Conservation (phyloP, 2,329 filamentous ascomycete genomes). For the Aschersonia sp. region DNA sequence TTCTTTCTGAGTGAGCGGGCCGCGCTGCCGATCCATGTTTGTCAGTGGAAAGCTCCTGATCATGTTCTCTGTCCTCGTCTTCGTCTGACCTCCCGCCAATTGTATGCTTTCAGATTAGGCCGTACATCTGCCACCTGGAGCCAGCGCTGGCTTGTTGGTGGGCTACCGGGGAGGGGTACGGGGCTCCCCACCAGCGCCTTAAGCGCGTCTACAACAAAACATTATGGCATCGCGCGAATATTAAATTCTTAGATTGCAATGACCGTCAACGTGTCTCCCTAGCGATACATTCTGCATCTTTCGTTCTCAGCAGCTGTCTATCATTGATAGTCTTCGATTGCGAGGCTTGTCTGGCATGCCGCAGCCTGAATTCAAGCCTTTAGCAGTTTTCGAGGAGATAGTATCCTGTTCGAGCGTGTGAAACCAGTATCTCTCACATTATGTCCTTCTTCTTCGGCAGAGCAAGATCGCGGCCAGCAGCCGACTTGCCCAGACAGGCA, state of each 20-base stretch:
- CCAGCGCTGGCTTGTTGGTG: not conserved
- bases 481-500: constrained; percentile 41
- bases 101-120: no score
- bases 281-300: not conserved
- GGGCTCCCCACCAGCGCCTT: no score
- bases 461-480: constrained; percentile 32
- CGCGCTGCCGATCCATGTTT: no score
- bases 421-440: not conserved
- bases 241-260: no score
- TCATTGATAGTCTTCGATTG: not conserved
- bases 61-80: no score
- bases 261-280: not conserved
- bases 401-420: not conserved
- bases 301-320: not conserved
- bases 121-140: not conserved
- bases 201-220: not conserved
- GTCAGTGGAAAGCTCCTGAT: no score
- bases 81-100: no score
- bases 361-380: not conserved
- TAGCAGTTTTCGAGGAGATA: not conserved
- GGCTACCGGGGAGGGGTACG: no score
- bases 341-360: not conserved
- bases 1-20: no score
- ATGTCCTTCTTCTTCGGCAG: constrained; percentile 45
- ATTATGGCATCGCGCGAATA: not conserved